Evolutionary conservation across 2,329 filamentous ascomycete species (phyloP), one percentile per base, ranked within the genome.

Genomic region (Sclerotinia nivalis): DNA sequence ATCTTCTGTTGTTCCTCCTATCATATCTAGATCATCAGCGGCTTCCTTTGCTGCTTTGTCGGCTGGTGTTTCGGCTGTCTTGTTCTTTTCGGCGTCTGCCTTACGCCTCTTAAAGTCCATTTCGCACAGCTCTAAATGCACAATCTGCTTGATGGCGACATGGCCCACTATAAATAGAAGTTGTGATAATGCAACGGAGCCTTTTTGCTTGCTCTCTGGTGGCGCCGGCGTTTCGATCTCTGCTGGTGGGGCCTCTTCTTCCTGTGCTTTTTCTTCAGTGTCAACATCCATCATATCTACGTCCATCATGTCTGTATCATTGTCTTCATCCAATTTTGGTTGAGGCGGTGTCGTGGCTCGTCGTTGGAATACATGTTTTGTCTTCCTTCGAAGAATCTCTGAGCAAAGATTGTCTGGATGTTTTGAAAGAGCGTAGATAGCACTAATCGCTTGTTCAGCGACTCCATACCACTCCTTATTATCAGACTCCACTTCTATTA

Each of bases 81-180:
- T 82, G 70, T 83, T 85, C 83, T 93, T 94, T 77, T 96, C 92
- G 75, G 93, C 93, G 71, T 96, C 93, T 54, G 92, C 91, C 84
- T 99, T 99, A 74, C 95, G 88, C 68, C 95, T 91, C 84, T 99
- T 99, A 81, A 99, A 99, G 80, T 99, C 96, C 64, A 96, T 88
- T 78, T 99, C 96, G 79, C 94, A 97, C n/a, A 98, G 85, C 77
- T 99, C 96, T 15, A 99, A 87, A 79, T 99, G 96, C 0, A 99
- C 96, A 75, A 99, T 99, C 79, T 99, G 96, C 82, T 99, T 99
- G 78, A 99, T 96, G 20, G 96, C 96, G 61, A 98, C 92, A 77
- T 99, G 96, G 0, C 96, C 96, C 43, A 98, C 95, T 49, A 97
- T 91, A 78, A 98, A 98, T 0, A 99, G 85, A 2, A 99, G 86